A percentile compares a stretch with the other conserved stretches of the same genome.
These are phyloP conservation scores for Aspergillus hancockii DNA, from an alignment of 495 filamentous ascomycete genomes.

Conservation along the genomic window DNA sequence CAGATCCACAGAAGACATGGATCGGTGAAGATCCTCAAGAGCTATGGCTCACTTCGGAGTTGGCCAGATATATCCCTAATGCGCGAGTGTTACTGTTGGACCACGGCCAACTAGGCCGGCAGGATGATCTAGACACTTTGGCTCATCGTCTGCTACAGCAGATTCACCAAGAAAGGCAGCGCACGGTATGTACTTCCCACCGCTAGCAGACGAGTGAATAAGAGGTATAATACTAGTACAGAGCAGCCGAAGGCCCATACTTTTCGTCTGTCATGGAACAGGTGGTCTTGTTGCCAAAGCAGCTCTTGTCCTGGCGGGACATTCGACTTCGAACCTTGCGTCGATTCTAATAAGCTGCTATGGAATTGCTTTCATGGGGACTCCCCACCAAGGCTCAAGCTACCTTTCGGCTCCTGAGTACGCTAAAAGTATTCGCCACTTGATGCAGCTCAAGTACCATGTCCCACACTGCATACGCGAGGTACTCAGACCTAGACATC, in stretches of 20 bases:
- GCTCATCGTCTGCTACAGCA: slow-evolving; percentile 52
- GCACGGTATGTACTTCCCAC: slow-evolving; percentile 18
- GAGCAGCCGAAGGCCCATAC: slow-evolving; percentile 48
- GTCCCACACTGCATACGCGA: slow-evolving; percentile 51
- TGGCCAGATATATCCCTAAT: slow-evolving; percentile 28
- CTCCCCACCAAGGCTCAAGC: slow-evolving; percentile 65
- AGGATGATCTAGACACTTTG: slow-evolving; percentile 48
- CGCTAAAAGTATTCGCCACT: slow-evolving; percentile 51
- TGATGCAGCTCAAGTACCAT: slow-evolving; percentile 55
- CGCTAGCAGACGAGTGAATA: background rate
- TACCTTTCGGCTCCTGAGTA: slow-evolving; percentile 62
- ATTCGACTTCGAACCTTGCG: slow-evolving; percentile 31
- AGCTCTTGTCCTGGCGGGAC: slow-evolving; percentile 53
- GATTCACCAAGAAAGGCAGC: slow-evolving; percentile 38
- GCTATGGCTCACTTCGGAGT: slow-evolving; percentile 31
- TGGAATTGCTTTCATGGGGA: slow-evolving; percentile 61
- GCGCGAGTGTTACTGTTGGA: slow-evolving; percentile 58
- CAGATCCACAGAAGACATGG: slow-evolving; percentile 41
- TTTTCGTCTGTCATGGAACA: slow-evolving; percentile 68
- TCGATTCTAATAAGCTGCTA: slow-evolving; percentile 58
- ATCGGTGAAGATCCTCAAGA: slow-evolving; percentile 19
- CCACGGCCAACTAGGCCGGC: slow-evolving; percentile 51
- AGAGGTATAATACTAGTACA: slow-evolving; percentile 5
- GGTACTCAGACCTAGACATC: slow-evolving; percentile 51
- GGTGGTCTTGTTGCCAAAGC: slow-evolving; percentile 62